phyloP scores from a whole-genome alignment of 257 asterid species.

The Solanum chiquidenum region DNA sequence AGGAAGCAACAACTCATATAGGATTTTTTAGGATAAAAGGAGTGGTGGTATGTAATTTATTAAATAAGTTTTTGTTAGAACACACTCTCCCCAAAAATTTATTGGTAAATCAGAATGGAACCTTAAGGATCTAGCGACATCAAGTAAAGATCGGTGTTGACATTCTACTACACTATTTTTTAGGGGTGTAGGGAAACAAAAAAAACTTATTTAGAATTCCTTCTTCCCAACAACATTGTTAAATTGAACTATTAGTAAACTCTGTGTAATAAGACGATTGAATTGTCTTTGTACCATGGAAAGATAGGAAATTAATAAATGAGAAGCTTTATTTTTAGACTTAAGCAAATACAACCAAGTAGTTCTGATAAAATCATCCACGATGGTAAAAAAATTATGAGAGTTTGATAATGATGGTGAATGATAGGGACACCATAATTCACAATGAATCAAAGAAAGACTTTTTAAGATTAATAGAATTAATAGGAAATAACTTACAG shows the following conservation, averaged over 20 bases:
- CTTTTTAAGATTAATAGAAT: neutral
- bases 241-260: neutral
- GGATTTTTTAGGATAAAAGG: too few relatives aligned
- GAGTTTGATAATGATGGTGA: neutral
- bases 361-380: neutral
- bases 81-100: too few relatives aligned
- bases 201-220: neutral
- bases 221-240: neutral
- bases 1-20: neutral
- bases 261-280: neutral
- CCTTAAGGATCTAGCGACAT: too few relatives aligned
- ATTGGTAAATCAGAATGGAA: too few relatives aligned
- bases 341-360: neutral
- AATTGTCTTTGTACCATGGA: neutral
- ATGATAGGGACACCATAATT: neutral
- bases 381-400: too few relatives aligned
- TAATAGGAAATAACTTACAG: too few relatives aligned
- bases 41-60: neutral
- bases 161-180: neutral
- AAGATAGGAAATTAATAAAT: neutral
- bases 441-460: neutral
- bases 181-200: neutral
- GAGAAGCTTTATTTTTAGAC: neutral
- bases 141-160: too few relatives aligned
- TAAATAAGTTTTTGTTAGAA: too few relatives aligned